Conservation (phyloP, 2,329 filamentous ascomycete genomes). For the Neodidymelliopsis sp. region DNA sequence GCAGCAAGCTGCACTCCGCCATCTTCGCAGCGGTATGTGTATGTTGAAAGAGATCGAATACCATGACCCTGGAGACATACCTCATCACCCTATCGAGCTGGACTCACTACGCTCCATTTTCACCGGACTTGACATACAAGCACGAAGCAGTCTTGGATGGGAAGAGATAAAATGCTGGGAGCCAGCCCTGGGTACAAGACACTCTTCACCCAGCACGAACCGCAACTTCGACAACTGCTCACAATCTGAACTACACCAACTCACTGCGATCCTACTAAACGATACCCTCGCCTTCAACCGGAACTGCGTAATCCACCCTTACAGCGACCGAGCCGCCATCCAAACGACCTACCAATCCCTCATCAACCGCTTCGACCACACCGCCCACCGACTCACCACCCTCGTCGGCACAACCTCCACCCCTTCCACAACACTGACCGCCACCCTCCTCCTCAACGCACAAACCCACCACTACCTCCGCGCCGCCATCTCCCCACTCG, state of each 20-base stretch:
- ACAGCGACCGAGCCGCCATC: conserved; percentile 23
- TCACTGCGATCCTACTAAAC: conserved; percentile 34
- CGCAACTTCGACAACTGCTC: conserved; percentile 9
- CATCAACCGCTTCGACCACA: conserved; percentile 17
- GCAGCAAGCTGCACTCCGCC: conserved; percentile 35
- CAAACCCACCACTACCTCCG: conserved; percentile 26
- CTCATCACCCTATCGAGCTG: conserved; percentile 34
- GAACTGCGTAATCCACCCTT: conserved; percentile 16
- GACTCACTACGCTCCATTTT: conserved; percentile 40
- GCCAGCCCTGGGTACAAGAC: conserved; percentile 22
- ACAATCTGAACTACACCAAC: conserved; percentile 19
- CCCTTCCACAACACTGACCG: conserved; percentile 13
- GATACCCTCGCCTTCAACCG: conserved; percentile 38
- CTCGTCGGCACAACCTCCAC: conserved; percentile 17
- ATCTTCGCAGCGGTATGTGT: conserved; percentile 41
- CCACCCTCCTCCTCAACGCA: conserved; percentile 20
- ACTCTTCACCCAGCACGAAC: conserved; percentile 3
- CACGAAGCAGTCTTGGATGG: conserved; percentile 38
- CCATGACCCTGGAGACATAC: conserved; percentile 10
- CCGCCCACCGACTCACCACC: too few relatives aligned
- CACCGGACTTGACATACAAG: conserved; percentile 41
- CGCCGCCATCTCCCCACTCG: conserved; percentile 19
- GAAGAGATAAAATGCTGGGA: conserved; percentile 32
- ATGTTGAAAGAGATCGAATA: conserved; percentile 40
- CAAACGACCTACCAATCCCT: conserved; percentile 9